These are phyloP conservation scores for Stagonosporopsis chrysanthemi DNA, from an alignment of 2,329 filamentous ascomycete genomes.

Conservation along the genomic window DNA sequence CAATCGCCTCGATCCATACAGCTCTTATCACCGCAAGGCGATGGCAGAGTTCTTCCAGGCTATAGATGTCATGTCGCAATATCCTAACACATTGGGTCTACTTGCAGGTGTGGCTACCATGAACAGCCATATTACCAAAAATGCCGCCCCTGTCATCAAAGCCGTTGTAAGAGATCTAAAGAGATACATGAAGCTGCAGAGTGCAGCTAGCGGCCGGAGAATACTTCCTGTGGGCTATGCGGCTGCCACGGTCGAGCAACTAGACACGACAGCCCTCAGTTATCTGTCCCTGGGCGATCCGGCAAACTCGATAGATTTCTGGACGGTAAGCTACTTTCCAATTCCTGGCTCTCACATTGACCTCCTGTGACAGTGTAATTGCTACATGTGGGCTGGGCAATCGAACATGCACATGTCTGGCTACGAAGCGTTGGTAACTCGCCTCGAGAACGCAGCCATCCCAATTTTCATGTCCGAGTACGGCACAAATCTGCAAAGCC, in stretches of 20 bases:
- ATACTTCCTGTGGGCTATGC: conserved; percentile 16
- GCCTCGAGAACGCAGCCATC: conserved; percentile 5
- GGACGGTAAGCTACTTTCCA: conserved; percentile 4
- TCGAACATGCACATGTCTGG: conserved; percentile 12
- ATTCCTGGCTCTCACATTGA: not conserved
- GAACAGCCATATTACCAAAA: conserved; percentile 4
- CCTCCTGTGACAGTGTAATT: conserved; percentile 1
- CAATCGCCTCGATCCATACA: conserved; percentile 14
- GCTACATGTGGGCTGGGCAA: conserved; percentile 12
- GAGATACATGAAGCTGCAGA: conserved; percentile 17
- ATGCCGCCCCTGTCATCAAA: conserved; percentile 12
- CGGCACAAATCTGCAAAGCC: conserved; percentile 1
- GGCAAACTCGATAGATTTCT: conserved; percentile 18
- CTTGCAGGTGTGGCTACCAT: conserved; percentile 3
- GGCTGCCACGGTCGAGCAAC: not conserved
- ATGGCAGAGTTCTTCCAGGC: conserved; percentile 15
- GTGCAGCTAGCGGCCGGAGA: conserved; percentile 4
- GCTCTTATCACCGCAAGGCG: conserved; percentile 12
- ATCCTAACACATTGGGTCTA: conserved; percentile 20
- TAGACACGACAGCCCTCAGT: conserved; percentile 6
- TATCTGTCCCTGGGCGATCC: conserved; percentile 15
- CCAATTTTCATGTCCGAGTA: conserved; percentile 24
- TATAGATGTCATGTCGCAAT: conserved; percentile 14
- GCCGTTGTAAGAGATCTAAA: conserved; percentile 21
- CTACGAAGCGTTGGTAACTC: not conserved